Base-by-base conservation (phyloP, 192 early-diverging fungal species). In the Gaertneriomyces sp. region DNA sequence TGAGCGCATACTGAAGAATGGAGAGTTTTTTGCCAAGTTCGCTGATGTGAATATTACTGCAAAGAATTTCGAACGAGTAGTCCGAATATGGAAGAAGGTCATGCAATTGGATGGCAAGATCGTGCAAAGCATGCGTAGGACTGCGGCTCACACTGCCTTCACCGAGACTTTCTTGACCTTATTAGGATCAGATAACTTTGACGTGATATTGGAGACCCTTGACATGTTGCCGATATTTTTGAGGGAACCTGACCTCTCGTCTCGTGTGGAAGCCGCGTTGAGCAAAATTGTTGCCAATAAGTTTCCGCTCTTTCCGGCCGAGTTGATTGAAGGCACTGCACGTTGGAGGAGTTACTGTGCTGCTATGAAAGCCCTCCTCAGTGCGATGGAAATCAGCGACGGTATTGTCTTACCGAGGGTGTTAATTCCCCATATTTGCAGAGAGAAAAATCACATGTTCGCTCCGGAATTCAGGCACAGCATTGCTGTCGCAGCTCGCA, bases 351-450 rank as follows among this genome's bases (percentile, higher is more conserved):
- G 85, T 12, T 85, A 87, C 54, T 77, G 77, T 25, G 58, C 70
- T 5, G 72, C 77, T 2, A 76, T 89, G 42, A 75, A 85, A 50
- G 67, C 73, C n/a, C 65, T 90, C 0, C 51, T 90, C 8, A 67
- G 64, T 41, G 75, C 73, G 7, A 70, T 87, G 58, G 76, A 74
- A 8, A 60, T 54, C 2, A 70, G 80, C 1, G 12, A 11, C 38
- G 76, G 69, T 39, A 60, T 65, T 7, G 61, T 50, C n/a, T 39
- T 90, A 4, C 81, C 85, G 50, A 79, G 79, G 52, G 53, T 74
- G 1, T 63, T 88, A 11, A 66, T 85, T 41, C 69, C 76, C 4
- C 74, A 85, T 17, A 64, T 88, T 14, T 79, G 85, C 44, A 74
- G 82, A 40, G 79, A 86, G 33, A 60, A 72, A 2, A 72, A 83